Evolutionary conservation across 139 green algal species (phyloP).

Genomic region (Asterochloris sp.): DNA sequence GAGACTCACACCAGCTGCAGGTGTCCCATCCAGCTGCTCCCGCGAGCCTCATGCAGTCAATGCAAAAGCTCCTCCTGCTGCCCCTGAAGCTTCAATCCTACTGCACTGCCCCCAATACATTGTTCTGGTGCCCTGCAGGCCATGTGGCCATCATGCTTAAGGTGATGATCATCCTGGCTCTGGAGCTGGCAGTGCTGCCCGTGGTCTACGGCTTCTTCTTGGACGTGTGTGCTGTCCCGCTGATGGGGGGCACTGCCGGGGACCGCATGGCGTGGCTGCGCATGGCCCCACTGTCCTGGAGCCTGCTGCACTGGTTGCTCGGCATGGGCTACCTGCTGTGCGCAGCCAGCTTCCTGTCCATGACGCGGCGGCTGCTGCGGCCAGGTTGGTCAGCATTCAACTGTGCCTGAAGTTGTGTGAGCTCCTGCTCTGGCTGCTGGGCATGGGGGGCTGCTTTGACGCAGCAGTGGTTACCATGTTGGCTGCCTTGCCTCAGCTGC

Average conservation of each 20-base stretch:
- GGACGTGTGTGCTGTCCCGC: constrained; percentile 15
- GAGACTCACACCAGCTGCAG: not conserved
- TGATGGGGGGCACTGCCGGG: not conserved
- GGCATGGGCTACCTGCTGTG: constrained; percentile 18
- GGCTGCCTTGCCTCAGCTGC: not conserved
- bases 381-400: constrained; percentile 9
- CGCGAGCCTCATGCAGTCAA: not conserved
- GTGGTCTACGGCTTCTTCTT: constrained; percentile 18
- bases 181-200: constrained; percentile 14
- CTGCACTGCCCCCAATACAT: not conserved
- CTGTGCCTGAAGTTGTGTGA: not conserved
- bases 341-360: constrained; percentile 18
- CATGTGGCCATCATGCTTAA: not conserved
- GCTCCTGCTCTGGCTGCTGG: no score
- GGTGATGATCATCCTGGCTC: constrained; percentile 3
- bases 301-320: constrained; percentile 19
- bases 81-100: not conserved
- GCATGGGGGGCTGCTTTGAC: no score
- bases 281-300: not conserved
- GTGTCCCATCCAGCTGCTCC: not conserved
- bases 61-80: not conserved
- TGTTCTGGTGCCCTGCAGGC: not conserved
- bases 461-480: no score
- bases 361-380: constrained; percentile 1
- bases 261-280: not conserved